These are phyloP conservation scores for Trichosanthes truncata DNA, from an alignment of 306 rosid species.

Conservation along the genomic window DNA sequence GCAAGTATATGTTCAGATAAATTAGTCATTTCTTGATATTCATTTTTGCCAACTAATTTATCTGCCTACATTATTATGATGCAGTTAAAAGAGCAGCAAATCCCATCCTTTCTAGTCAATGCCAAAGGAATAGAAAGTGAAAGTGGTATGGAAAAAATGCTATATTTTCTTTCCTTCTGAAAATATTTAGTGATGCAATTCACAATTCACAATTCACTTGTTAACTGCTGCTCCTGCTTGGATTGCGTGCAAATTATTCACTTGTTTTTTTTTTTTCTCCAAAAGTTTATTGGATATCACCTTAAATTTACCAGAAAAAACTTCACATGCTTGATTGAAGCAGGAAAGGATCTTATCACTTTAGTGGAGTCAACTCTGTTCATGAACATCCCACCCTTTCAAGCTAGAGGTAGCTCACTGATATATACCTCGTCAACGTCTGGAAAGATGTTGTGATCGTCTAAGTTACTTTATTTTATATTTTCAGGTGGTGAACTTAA, in stretches of 20 bases:
- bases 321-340: background rate
- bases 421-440: background rate
- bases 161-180: background rate
- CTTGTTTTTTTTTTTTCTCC: background rate
- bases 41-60: background rate
- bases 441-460: background rate
- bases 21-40: background rate
- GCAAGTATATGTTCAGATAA: background rate
- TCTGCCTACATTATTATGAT: background rate
- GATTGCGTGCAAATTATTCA: background rate
- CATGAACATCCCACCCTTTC: slow-evolving; percentile 23
- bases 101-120: slow-evolving; percentile 35
- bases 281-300: background rate
- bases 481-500: slow-evolving; percentile 25
- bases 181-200: background rate
- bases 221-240: background rate
- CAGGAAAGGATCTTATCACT: slow-evolving; percentile 22
- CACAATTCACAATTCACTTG: background rate
- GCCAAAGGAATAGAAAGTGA: slow-evolving; percentile 15
- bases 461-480: background rate
- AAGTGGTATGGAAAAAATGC: slow-evolving; percentile 19
- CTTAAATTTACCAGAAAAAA: background rate
- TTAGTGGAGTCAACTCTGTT: slow-evolving; percentile 33
- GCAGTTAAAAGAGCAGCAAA: slow-evolving; percentile 32
- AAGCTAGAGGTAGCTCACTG: slow-evolving; percentile 19